Base-by-base conservation (phyloP, 1,284 basidiomycete genomes). In the Caloboletus firmus region DNA sequence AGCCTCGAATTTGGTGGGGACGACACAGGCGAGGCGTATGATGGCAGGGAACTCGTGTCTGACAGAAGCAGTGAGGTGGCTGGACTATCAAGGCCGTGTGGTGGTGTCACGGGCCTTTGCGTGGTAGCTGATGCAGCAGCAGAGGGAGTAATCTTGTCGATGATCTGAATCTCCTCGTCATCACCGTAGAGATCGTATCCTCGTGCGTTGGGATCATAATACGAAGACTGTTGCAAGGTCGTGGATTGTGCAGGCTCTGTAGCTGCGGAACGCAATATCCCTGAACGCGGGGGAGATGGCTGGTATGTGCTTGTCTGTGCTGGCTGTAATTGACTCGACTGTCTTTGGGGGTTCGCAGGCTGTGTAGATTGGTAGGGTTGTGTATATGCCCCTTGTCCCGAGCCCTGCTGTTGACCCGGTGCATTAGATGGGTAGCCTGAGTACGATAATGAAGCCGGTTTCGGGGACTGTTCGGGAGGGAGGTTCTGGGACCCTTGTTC, bases 401-500 rank as follows among this genome's bases (percentile, higher is more conserved):
- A 10, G 18, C 17, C 32, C 17, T 54, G 59, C 28, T 45, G 55
- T 34, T 45, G 54, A 10, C 15, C n/a, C 5, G 49, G 36, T 15
- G 47, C 13, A 40, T 54, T 45, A 2, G 49, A 22, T 7, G 53
- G 13, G 6, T 45, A 32, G 9, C 40, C 24, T 9, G 40, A 41
- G 30, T 52, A 52, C 13, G 58, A 34, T 4, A 42, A n/a, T 17
- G 46, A 5, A 13, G 4, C 35, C 10, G 36, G 15, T 41, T 40
- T 53, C 22, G 40, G 17, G 13, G 24, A 4, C 32, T 62, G 62
- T 13, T 36, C 43, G 1, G 47, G 40, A 45, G 52, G 34, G 2
- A 42, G 32, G 11, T 31, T 49, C 50, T 64, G 62, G 15, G 59
- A 30, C 20, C 62, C 56, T 59, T 83, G 80, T 36, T 91, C 87